phyloP scores from a whole-genome alignment of 305 asterid genomes.

The Solanum hybrid region DNA sequence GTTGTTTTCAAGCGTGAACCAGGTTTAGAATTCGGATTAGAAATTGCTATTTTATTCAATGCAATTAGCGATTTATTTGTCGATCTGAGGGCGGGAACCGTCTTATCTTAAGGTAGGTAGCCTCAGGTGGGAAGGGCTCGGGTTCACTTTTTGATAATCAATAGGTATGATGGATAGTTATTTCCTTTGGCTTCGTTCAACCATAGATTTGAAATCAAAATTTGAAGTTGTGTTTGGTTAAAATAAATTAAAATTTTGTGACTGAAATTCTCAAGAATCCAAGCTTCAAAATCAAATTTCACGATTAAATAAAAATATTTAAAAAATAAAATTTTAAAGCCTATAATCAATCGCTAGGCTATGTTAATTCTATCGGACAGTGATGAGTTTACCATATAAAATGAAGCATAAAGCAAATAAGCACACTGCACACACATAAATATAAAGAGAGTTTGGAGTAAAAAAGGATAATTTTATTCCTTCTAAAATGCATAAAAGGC shows the following conservation, averaged over 20 bases:
- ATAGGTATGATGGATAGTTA: neutral
- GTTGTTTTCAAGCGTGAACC: neutral
- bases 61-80: neutral
- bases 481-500: neutral
- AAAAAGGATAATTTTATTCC: no score
- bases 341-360: neutral
- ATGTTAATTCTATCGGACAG: no score
- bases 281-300: neutral
- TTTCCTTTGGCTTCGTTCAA: neutral
- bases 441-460: neutral
- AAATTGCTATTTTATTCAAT: no score
- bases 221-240: neutral
- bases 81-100: accelerated
- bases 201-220: neutral
- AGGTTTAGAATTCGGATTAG: no score
- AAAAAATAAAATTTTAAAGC: neutral
- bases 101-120: neutral
- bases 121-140: neutral
- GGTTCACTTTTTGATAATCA: no score
- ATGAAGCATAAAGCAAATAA: neutral
- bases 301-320: neutral
- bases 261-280: neutral
- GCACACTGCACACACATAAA: neutral
- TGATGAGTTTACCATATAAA: neutral
- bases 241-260: no score